Percentiles rank a stretch among this genome's conserved stretches.
Evolutionary conservation across 331 rosid species (phyloP).

Genomic region (Saraca asoca): DNA sequence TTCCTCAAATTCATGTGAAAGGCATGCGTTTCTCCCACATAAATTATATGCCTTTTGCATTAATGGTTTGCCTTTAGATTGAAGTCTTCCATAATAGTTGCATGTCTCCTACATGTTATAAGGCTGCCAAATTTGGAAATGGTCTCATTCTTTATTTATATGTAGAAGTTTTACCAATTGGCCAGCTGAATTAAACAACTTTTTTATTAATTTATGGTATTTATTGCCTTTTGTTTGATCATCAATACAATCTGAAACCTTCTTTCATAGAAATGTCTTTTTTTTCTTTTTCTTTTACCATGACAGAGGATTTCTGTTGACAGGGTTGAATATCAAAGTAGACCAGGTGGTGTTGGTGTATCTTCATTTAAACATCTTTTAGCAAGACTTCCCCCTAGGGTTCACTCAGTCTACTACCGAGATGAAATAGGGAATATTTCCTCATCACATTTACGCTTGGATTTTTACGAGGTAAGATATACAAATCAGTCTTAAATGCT

Average conservation of each 20-base stretch:
- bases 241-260: slow-evolving; percentile 2
- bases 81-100: no score
- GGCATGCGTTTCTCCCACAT: no score
- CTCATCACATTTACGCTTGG: slow-evolving; percentile 82
- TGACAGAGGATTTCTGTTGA: slow-evolving; percentile 37
- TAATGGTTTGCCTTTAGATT: no score
- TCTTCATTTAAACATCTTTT: slow-evolving; percentile 82
- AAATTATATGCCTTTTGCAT: not conserved
- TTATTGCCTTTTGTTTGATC: slow-evolving; percentile 7
- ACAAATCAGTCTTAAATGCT: not conserved
- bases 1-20: no score
- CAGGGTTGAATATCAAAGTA: slow-evolving; percentile 94
- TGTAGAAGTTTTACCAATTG: slow-evolving; percentile 9
- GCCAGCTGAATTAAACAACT: slow-evolving; percentile 7
- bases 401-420: slow-evolving; percentile 92
- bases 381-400: slow-evolving; percentile 86
- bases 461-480: slow-evolving; percentile 57
- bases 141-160: not conserved
- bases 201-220: slow-evolving; percentile 1
- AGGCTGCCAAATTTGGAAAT: slow-evolving; percentile 23
- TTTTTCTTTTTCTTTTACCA: not conserved
- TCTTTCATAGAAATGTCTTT: no score
- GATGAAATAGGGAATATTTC: slow-evolving; percentile 94
- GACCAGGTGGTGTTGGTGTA: slow-evolving; percentile 56
- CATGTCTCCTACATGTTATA: not conserved